Conservation (phyloP, 2,329 filamentous ascomycete genomes). For the Microdochium trichocladiopsis region DNA sequence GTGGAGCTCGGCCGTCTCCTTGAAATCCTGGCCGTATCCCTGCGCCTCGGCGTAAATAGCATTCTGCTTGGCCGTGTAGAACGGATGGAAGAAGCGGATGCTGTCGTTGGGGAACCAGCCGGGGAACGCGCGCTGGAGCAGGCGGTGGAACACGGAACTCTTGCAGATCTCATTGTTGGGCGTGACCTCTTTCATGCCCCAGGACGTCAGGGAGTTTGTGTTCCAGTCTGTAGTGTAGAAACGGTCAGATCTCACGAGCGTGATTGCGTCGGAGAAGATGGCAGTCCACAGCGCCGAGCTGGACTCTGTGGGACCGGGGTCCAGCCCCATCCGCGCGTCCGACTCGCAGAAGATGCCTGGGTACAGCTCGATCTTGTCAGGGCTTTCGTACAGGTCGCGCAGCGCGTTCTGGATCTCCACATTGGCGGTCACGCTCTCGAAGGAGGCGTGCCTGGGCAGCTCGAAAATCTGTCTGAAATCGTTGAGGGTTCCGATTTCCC, state of each 20-base stretch:
- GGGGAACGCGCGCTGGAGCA: conserved; percentile 36
- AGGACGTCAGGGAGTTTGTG: conserved; percentile 26
- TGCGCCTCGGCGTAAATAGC: conserved; percentile 28
- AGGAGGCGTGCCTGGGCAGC: conserved; percentile 46
- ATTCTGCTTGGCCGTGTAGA: conserved; percentile 35
- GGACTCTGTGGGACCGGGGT: conserved; percentile 34
- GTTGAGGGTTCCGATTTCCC: conserved; percentile 55
- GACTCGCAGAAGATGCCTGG: conserved; percentile 60
- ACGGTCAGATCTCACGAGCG: conserved; percentile 50
- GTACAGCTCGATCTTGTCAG: conserved; percentile 63
- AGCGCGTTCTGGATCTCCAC: conserved; percentile 46
- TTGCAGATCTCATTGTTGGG: conserved; percentile 27
- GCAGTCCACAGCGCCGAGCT: conserved; percentile 47
- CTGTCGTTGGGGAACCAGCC: conserved; percentile 35
- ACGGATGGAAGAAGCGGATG: conserved; percentile 34
- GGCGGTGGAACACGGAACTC: conserved; percentile 36
- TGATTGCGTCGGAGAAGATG: conserved; percentile 52
- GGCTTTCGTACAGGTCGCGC: conserved; percentile 52
- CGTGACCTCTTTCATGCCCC: conserved; percentile 34
- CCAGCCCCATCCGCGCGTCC: conserved; percentile 26
- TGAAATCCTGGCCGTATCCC: conserved; percentile 26
- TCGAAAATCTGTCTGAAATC: conserved; percentile 59
- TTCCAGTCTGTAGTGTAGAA: conserved; percentile 37
- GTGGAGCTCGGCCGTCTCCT: background rate
- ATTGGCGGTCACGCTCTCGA: conserved; percentile 52